Evolutionary conservation across 768 basidiomycete species (phyloP), one percentile per base, ranked within the genome.

Genomic region (Boletus sensibilis): DNA sequence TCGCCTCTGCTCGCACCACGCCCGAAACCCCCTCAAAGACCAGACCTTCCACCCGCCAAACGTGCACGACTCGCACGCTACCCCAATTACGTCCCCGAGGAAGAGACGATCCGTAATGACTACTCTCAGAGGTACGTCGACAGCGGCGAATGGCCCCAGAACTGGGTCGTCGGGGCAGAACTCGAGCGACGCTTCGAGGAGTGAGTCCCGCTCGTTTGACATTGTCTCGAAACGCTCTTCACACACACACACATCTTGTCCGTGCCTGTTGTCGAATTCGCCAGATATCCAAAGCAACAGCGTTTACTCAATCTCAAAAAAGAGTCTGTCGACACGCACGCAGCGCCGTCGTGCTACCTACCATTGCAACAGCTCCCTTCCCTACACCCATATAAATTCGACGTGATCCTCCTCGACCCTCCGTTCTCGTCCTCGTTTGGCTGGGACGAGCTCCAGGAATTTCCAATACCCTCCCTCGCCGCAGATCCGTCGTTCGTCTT

Each of bases 31-130:
- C 40, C 55, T 2, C 80, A 81, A 46, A 69, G 82, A 48, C 63
- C 72, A 70, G 82, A 84, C 52, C 66, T 84, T 6, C 81, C 86
- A 1, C 85, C 85, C n/a, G 80, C 84, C 7, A 94, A 94, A 68
- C 82, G 84, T 5, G 88, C 89, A 0, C 81, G 90, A 4, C 75
- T 82, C 7, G 78, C 81, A 21, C 79, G 88, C 35, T 94, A 92
- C 61, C 69, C 70, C 34, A 94, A 95, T 66, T 95, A 96, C 62
- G 81, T 94, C 16, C 87, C 91, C 1, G 92, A 94, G 58, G 96
- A 99, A 68, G 96, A 99, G 71, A 98, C 94, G 0, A 90, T 99
- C 42, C 82, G 97, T 46, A 98, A 97, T 64, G 95, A 99, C 75
- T 94, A 95, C 67, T 92, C 90, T 0, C 88, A 89, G 71, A 78